Conservation (phyloP, 495 filamentous ascomycete species). For the Margaritispora aquatica region DNA sequence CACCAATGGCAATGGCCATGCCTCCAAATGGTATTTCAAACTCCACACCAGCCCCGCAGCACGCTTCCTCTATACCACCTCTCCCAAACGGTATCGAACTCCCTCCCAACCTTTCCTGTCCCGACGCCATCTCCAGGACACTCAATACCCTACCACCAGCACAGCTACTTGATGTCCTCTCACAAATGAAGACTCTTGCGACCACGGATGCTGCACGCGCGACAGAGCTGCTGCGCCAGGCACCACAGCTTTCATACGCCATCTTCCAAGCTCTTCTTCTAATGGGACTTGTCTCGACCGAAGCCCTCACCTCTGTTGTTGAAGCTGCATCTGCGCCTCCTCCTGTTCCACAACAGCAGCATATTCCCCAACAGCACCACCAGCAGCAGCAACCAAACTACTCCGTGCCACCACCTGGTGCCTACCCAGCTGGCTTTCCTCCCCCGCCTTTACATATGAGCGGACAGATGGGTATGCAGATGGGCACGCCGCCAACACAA, state of each 20-base stretch:
- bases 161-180: conserved; percentile 89
- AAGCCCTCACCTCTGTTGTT: conserved; percentile 24
- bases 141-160: conserved; percentile 77
- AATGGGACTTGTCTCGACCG: conserved; percentile 69
- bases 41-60: conserved; percentile 13
- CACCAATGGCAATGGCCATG: neutral
- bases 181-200: conserved; percentile 87
- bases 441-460: conserved; percentile 24
- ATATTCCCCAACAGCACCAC: neutral
- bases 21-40: conserved; percentile 19
- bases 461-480: conserved; percentile 23
- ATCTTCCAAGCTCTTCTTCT: conserved; percentile 93
- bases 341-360: conserved; percentile 24
- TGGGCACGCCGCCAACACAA: conserved; percentile 52
- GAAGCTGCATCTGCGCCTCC: conserved; percentile 18
- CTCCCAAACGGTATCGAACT: conserved; percentile 81
- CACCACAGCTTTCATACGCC: conserved; percentile 90
- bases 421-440: conserved; percentile 16
- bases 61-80: conserved; percentile 52
- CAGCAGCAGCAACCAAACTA: conserved; percentile 4
- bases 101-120: conserved; percentile 70
- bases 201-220: conserved; percentile 76
- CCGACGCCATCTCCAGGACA: conserved; percentile 86
- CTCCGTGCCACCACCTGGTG: conserved; percentile 5
- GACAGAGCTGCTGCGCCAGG: conserved; percentile 78